These are phyloP conservation scores for Fraxinus quadrangulata DNA, from an alignment of 257 asterid genomes.

Conservation along the genomic window DNA sequence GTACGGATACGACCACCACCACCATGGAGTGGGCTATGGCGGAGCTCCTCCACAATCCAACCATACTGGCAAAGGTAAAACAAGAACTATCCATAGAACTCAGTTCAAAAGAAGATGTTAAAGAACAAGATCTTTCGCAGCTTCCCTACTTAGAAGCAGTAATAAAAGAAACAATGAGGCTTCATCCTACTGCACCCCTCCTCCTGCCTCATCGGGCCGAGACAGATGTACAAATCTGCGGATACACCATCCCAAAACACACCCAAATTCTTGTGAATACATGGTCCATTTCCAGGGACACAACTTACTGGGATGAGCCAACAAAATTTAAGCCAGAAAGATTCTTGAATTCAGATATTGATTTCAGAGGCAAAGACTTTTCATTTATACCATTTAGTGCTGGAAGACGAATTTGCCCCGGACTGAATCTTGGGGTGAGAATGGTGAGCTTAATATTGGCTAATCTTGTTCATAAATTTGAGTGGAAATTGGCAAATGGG, in stretches of 20 bases:
- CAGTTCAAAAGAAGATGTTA: neutral
- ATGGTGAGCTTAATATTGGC: constrained; percentile 29
- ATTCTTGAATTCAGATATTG: constrained; percentile 28
- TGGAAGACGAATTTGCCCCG: constrained; percentile 31
- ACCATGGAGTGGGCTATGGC: constrained; percentile 40
- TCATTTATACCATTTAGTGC: constrained; percentile 33
- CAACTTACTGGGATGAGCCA: constrained; percentile 32
- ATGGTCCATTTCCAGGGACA: constrained; percentile 36
- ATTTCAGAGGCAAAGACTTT: constrained; percentile 28
- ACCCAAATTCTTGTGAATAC: constrained; percentile 31
- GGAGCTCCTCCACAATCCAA: constrained; percentile 40
- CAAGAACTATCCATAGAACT: constrained; percentile 21
- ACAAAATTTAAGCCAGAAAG: constrained; percentile 34
- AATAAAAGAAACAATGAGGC: constrained; percentile 41
- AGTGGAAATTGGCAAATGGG: constrained; percentile 23
- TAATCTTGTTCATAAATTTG: constrained; percentile 26
- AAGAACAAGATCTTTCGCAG: constrained; percentile 28
- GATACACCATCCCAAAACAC: constrained; percentile 33
- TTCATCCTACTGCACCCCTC: constrained; percentile 34
- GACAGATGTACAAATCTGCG: constrained; percentile 26
- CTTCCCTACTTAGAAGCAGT: constrained; percentile 35
- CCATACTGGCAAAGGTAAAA: constrained; percentile 24
- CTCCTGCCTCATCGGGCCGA: constrained; percentile 37
- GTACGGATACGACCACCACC: constrained; percentile 35
- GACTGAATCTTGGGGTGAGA: constrained; percentile 25